Evolutionary conservation across 2,329 filamentous ascomycete genomes (phyloP).

Genomic region (Pyricularia grisea): DNA sequence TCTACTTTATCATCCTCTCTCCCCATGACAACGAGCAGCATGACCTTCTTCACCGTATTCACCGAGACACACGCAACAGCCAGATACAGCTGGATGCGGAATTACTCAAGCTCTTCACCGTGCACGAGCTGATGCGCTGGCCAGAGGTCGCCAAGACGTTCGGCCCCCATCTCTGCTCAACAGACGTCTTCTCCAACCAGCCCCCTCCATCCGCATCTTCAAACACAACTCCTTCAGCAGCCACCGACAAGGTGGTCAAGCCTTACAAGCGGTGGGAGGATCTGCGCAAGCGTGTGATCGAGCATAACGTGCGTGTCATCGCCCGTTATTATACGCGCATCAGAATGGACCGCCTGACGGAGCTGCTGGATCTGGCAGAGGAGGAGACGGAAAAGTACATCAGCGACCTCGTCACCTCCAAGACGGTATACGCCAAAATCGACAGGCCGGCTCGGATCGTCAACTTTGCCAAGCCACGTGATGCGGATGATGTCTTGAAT

Average conservation of each 20-base stretch:
- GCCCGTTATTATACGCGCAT: conserved; percentile 99
- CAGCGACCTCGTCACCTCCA: conserved; percentile 89
- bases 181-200: conserved; percentile 76
- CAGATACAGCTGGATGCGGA: conserved; percentile 73
- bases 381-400: conserved; percentile 99
- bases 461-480: conserved; percentile 87
- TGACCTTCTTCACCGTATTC: conserved; percentile 88
- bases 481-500: conserved; percentile 92
- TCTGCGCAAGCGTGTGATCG: conserved; percentile 94
- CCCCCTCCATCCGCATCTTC: not conserved
- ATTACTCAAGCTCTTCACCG: conserved; percentile 87
- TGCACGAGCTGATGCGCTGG: conserved; percentile 97
- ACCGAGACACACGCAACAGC: conserved; percentile 72
- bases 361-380: conserved; percentile 83
- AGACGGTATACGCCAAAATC: conserved; percentile 97
- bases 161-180: conserved; percentile 76
- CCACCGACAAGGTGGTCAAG: conserved; percentile 57
- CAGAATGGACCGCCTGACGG: conserved; percentile 79
- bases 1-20: conserved; percentile 94
- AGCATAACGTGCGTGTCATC: conserved; percentile 96
- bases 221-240: conserved; percentile 35
- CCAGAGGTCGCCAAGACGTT: conserved; percentile 85
- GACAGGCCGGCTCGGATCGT: conserved; percentile 88
- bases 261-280: conserved; percentile 85
- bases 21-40: conserved; percentile 98